phyloP scores from a whole-genome alignment of 2,329 filamentous ascomycete genomes.

The Monilinia laxa region DNA sequence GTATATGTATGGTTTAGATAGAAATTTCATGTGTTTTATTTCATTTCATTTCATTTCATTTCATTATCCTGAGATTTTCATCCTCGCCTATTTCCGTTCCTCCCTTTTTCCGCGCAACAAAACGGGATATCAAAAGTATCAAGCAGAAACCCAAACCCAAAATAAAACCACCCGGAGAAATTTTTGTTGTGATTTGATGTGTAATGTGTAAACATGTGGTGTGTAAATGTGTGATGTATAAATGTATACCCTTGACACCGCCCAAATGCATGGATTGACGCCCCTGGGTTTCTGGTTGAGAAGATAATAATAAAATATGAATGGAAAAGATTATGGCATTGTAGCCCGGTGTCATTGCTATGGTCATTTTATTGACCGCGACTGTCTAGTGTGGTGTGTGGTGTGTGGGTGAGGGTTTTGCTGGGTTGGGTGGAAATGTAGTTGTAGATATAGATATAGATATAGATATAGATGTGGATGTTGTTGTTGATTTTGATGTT shows the following conservation, averaged over 20 bases:
- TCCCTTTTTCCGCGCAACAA: not conserved
- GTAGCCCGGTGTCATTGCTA: not conserved
- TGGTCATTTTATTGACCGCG: too few species aligned
- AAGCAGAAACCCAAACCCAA: not conserved
- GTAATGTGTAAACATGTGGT: too few species aligned
- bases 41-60: not conserved
- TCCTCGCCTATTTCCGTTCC: not conserved
- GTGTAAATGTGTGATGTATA: too few species aligned
- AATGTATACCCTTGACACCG: constrained; percentile 14
- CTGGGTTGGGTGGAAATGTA: not conserved
- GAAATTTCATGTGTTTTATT: too few species aligned
- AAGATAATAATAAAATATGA: not conserved
- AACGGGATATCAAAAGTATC: constrained; percentile 3
- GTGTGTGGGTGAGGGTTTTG: not conserved
- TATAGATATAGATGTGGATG: too few species aligned
- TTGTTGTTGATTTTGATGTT: too few species aligned
- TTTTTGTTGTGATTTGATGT: too few species aligned
- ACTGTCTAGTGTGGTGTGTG: not conserved
- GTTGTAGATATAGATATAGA: not conserved
- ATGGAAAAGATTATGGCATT: not conserved
- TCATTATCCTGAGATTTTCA: not conserved
- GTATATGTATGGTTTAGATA: too few species aligned
- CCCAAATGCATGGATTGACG: constrained; percentile 16
- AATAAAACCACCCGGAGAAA: not conserved
- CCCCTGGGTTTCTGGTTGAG: constrained; percentile 6